phyloP scores from a whole-genome alignment of 306 rosid species.

The Abrus pulchellus region DNA sequence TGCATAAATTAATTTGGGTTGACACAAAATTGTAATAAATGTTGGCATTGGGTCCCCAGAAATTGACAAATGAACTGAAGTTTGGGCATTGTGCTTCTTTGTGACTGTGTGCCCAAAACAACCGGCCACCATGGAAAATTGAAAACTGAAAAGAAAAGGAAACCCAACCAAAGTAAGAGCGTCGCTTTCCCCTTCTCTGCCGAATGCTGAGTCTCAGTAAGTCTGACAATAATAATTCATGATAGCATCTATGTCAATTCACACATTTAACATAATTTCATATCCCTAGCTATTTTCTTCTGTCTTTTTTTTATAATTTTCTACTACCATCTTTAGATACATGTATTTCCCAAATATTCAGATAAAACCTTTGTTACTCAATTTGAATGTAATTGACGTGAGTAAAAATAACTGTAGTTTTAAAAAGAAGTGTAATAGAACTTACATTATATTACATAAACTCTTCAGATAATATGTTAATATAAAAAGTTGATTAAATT shows the following conservation, averaged over 20 bases:
- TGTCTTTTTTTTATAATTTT: too few species aligned
- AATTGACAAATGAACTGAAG: slow-evolving; percentile 57
- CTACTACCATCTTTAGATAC: too few species aligned
- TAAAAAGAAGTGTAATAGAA: too few species aligned
- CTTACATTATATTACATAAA: too few species aligned
- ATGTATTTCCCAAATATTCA: too few species aligned
- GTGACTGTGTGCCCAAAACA: slow-evolving; percentile 26
- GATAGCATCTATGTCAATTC: background rate
- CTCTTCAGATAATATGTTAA: too few species aligned
- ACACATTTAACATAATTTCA: too few species aligned
- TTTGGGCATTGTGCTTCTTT: slow-evolving; percentile 37
- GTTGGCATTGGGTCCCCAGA: slow-evolving; percentile 21
- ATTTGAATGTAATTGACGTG: too few species aligned
- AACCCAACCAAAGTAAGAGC: slow-evolving; percentile 9
- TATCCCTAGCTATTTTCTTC: too few species aligned
- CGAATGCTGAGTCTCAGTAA: background rate
- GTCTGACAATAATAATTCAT: slow-evolving; percentile 8
- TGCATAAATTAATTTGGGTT: background rate
- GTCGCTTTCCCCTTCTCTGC: slow-evolving; percentile 31
- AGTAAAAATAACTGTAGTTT: too few species aligned
- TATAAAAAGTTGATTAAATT: too few species aligned
- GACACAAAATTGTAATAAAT: slow-evolving; percentile 13
- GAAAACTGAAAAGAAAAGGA: slow-evolving; percentile 25
- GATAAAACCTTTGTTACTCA: too few species aligned
- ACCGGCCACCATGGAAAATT: slow-evolving; percentile 12